Conservation (phyloP, 2,329 filamentous ascomycete species). For the Pseudopyricularia javanii region DNA sequence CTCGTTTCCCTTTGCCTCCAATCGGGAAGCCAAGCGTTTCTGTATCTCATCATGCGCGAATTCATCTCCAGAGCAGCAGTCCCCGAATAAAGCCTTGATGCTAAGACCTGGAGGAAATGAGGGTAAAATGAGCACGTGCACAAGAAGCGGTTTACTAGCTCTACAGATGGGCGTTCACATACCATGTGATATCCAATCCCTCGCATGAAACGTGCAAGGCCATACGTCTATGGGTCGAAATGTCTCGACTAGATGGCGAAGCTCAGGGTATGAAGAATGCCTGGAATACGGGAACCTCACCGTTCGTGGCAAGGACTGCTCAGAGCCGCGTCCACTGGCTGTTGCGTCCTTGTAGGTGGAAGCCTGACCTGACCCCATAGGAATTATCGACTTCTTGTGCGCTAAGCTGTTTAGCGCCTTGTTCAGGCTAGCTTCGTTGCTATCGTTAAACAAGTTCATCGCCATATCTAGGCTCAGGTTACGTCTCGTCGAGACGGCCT, state of each 20-base stretch:
- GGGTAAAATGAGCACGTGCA: neutral
- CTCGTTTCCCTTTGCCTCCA: neutral
- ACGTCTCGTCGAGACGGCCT: slow-evolving; percentile 12
- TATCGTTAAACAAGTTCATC: slow-evolving; percentile 13
- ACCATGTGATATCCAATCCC: slow-evolving; percentile 46
- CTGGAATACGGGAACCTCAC: slow-evolving; percentile 73
- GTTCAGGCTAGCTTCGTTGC: slow-evolving; percentile 14
- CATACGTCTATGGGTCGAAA: slow-evolving; percentile 68
- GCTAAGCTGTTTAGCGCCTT: slow-evolving; percentile 9
- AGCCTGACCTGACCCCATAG: slow-evolving; percentile 3
- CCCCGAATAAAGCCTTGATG: slow-evolving; percentile 59
- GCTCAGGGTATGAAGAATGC: slow-evolving; percentile 75
- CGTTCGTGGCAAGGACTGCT: slow-evolving; percentile 18
- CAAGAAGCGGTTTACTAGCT: neutral
- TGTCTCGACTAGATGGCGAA: slow-evolving; percentile 54
- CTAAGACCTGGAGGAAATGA: slow-evolving; percentile 28
- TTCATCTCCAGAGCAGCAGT: slow-evolving; percentile 43
- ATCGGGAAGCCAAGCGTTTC: neutral
- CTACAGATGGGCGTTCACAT: slow-evolving; percentile 3
- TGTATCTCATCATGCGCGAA: slow-evolving; percentile 51
- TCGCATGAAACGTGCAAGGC: slow-evolving; percentile 63
- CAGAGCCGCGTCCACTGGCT: neutral
- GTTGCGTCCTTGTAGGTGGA: slow-evolving; percentile 4
- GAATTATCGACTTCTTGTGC: slow-evolving; percentile 2
- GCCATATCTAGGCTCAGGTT: slow-evolving; percentile 21